Evolutionary conservation across 163 green algal genomes (phyloP).

Genomic region (Trebouxia gelatinosa): DNA sequence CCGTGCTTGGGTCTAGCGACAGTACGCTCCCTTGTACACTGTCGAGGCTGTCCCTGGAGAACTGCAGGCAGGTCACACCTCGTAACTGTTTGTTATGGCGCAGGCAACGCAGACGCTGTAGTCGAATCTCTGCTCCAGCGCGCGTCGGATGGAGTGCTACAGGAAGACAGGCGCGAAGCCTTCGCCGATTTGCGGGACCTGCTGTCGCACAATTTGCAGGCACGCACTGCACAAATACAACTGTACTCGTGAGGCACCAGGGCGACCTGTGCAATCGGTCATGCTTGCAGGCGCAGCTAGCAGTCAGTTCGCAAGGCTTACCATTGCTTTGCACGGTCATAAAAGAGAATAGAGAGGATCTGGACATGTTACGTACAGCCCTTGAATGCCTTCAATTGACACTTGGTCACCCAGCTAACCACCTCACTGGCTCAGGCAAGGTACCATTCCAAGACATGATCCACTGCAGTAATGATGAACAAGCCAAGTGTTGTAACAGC

Average conservation of each 20-base stretch:
- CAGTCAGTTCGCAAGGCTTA: slow-evolving; percentile 72
- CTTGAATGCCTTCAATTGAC: slow-evolving; percentile 77
- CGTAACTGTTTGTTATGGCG: no score
- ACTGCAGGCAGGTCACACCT: neutral
- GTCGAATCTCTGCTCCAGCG: slow-evolving; percentile 80
- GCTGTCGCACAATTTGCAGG: slow-evolving; percentile 62
- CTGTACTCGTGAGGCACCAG: neutral
- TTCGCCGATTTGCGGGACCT: slow-evolving; percentile 73
- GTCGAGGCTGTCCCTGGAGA: neutral
- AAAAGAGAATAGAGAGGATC: slow-evolving; percentile 74
- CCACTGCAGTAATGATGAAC: neutral
- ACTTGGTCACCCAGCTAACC: slow-evolving; percentile 5
- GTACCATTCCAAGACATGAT: neutral
- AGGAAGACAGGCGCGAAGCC: slow-evolving; percentile 72
- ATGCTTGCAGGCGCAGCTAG: slow-evolving; percentile 59
- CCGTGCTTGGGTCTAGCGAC: neutral
- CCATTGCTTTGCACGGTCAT: slow-evolving; percentile 70
- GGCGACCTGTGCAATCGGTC: neutral
- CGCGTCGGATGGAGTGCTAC: slow-evolving; percentile 68
- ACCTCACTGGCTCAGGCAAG: slow-evolving; percentile 3
- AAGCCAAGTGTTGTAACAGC: no score
- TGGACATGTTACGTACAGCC: slow-evolving; percentile 70
- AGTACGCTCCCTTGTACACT: neutral
- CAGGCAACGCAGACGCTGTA: slow-evolving; percentile 26
- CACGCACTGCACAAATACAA: neutral